Evolutionary conservation across 1,139 yeast species (phyloP).

Genomic region (Kodamaea arcana): DNA sequence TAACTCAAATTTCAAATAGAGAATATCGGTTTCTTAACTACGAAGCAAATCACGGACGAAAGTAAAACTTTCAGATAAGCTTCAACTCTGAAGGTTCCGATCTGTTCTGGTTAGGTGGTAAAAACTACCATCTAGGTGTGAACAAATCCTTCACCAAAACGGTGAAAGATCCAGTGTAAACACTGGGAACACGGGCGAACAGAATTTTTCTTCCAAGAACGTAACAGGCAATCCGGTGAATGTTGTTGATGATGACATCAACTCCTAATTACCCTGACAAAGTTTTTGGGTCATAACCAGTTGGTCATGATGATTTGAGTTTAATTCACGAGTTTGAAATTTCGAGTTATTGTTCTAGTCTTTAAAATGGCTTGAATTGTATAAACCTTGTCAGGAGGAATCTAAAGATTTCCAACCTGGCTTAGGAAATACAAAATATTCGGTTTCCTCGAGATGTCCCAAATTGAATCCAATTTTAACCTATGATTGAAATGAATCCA

Average conservation of each 20-base stretch:
- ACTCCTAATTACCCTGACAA: conserved; percentile 64
- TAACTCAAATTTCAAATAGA: too few species aligned
- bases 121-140: conserved; percentile 41
- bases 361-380: too few species aligned
- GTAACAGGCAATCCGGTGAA: conserved; percentile 77
- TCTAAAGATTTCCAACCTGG: too few species aligned
- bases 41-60: conserved; percentile 44
- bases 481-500: too few species aligned
- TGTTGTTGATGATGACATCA: neutral
- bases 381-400: too few species aligned
- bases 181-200: conserved; percentile 48
- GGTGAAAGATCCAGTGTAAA: conserved; percentile 20
- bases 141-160: conserved; percentile 48
- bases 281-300: conserved; percentile 46
- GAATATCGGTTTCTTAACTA: conserved; percentile 71
- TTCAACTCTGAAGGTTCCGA: conserved; percentile 67
- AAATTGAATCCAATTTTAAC: too few species aligned
- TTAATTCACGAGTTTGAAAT: too few species aligned
- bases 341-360: too few species aligned
- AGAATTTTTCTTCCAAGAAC: conserved; percentile 83
- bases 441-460: too few species aligned
- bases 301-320: too few species aligned
- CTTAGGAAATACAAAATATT: too few species aligned
- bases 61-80: conserved; percentile 25
- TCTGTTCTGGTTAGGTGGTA: conserved; percentile 32